Evolutionary conservation across 495 filamentous ascomycete genomes (phyloP).

Genomic region (Penicillium pulvis): DNA sequence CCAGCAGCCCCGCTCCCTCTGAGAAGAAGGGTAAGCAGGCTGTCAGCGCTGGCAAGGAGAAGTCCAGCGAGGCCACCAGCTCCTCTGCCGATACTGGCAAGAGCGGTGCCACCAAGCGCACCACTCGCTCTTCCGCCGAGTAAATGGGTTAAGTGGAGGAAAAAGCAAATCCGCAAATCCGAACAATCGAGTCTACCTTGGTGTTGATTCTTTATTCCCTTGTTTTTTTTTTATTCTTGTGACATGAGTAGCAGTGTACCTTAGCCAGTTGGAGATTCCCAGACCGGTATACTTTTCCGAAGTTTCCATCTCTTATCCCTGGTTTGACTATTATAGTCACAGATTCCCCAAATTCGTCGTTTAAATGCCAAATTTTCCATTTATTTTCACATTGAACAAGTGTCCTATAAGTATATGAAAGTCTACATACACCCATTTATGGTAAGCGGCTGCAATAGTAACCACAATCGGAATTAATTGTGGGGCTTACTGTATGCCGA

Average conservation of each 20-base stretch:
- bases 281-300: slow-evolving; percentile 14
- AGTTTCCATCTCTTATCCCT: background rate
- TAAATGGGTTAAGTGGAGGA: slow-evolving; percentile 25
- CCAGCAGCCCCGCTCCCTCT: slow-evolving; percentile 56
- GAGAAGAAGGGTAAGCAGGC: slow-evolving; percentile 73
- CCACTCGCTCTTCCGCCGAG: slow-evolving; percentile 59
- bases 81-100: slow-evolving; percentile 68
- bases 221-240: slow-evolving; percentile 17
- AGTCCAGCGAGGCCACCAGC: slow-evolving; percentile 68
- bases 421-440: background rate
- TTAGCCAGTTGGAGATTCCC: slow-evolving; percentile 22
- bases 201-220: slow-evolving; percentile 22
- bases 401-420: background rate
- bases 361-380: slow-evolving; percentile 1
- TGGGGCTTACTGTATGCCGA: background rate
- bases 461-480: background rate
- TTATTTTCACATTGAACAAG: background rate
- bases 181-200: slow-evolving; percentile 14
- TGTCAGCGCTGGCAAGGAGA: slow-evolving; percentile 75
- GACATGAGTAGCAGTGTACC: slow-evolving; percentile 21
- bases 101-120: slow-evolving; percentile 66
- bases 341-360: slow-evolving; percentile 6
- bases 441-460: background rate
- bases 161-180: slow-evolving; percentile 15
- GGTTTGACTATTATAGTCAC: background rate